Evolutionary conservation across 176 grass and related monocot genomes (phyloP), one percentile per base, ranked within the genome.

Genomic region (Carex littledalei): DNA sequence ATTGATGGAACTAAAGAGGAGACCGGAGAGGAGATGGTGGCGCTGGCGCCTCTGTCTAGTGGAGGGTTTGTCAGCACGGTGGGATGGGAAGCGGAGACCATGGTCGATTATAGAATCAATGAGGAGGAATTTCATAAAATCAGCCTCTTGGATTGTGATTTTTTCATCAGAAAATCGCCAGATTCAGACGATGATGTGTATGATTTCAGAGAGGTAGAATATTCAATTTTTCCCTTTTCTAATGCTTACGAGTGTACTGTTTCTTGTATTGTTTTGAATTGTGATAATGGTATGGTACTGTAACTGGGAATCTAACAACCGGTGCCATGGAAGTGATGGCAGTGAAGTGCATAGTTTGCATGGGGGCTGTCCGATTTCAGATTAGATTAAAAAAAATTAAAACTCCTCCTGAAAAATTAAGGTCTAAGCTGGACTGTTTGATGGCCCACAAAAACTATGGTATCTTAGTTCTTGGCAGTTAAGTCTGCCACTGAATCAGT

Each of bases 81-180:
- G 65, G 93, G 88, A 0, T 93, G 91, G 83, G 88, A 89, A 22
- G 94, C 89, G 20, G 92, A 98, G 24, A 94, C 91, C 56, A 89
- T 98, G 6, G 95, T 94, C 9, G 89, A 91, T 71, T 98, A 94
- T 82, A 9, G 89, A 11, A 88, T 98, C 39, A 85, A 94, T 57
- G 95, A 98, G 86, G 91, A 92, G n/a, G 95, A 98, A 79, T 94
- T 98, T 67, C 93, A 98, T 85, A 98, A 94, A 91, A 93, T 94
- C 10, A 26, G 83, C 61, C 93, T 98, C 11, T 84, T 93, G 20
- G 87, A 93, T 67, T 94, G 91, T 71, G 95, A 98, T 78, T 98
- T 98, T 85, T 88, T 98, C 22, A 93, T 94, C 82, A 89, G 95
- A 26, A 93, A 90, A 66, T 86, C 87, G 3, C 91, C 91, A 1